These are phyloP conservation scores for Boletus sp. DNA, from an alignment of 768 basidiomycete genomes.

Conservation along the genomic window DNA sequence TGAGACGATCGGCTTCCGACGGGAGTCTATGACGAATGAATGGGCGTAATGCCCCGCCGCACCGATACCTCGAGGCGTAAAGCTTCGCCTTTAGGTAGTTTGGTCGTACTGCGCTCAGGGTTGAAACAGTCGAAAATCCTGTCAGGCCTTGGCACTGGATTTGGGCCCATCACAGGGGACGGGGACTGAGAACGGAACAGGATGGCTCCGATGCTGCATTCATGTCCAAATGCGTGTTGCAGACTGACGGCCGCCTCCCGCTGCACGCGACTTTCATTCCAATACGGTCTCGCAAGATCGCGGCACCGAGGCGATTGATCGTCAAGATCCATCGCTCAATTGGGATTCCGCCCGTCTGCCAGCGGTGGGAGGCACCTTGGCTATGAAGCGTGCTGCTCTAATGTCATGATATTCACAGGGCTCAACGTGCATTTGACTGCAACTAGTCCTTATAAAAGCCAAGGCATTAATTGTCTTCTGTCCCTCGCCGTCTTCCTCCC, in stretches of 20 bases:
- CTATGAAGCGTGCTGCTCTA: conserved; percentile 21
- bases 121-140: conserved; percentile 27
- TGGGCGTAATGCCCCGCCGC: conserved; percentile 30
- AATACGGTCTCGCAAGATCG: conserved; percentile 3
- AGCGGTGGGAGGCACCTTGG: conserved; percentile 21
- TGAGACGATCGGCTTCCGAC: conserved; percentile 24
- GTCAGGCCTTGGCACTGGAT: conserved; percentile 11
- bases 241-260: conserved; percentile 8
- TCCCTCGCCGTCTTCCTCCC: conserved; percentile 21
- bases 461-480: conserved; percentile 20
- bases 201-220: conserved; percentile 9
- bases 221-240: conserved; percentile 4
- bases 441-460: conserved; percentile 21
- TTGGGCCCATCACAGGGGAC: conserved; percentile 16
- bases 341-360: conserved; percentile 11
- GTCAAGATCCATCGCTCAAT: conserved; percentile 14
- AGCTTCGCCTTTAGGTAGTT: conserved; percentile 31
- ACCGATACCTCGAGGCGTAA: conserved; percentile 33
- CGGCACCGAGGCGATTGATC: conserved; percentile 30
- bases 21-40: conserved; percentile 30
- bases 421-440: conserved; percentile 20
- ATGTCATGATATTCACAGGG: conserved; percentile 24
- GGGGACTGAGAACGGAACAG: conserved; percentile 11
- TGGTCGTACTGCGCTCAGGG: conserved; percentile 31
- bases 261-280: conserved; percentile 21